Conservation (phyloP, 2,329 filamentous ascomycete genomes). For the Drechslerella stenobrocha region DNA sequence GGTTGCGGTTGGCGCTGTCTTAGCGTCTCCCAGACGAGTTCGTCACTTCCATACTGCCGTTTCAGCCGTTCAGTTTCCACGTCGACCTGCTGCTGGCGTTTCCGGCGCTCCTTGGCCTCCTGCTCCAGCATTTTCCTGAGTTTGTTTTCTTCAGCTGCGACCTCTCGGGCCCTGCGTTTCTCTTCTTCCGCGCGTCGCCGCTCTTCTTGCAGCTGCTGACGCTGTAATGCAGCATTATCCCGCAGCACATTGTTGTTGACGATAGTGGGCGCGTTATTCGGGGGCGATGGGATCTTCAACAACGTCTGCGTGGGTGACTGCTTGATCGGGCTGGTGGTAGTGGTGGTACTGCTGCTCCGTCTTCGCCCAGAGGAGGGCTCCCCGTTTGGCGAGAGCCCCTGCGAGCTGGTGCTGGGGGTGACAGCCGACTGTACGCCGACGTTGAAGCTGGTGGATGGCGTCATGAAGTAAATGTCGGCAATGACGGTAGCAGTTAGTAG, state of each 20-base stretch:
- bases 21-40: conserved; percentile 24
- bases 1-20: conserved; percentile 25
- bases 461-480: conserved; percentile 67
- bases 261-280: conserved; percentile 40
- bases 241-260: conserved; percentile 51
- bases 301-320: conserved; percentile 35
- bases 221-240: conserved; percentile 57
- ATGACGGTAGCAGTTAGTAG: conserved; percentile 67
- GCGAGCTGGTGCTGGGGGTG: conserved; percentile 17
- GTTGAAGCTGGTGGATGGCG: conserved; percentile 77
- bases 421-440: conserved; percentile 59
- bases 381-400: conserved; percentile 40
- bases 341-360: conserved; percentile 56
- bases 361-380: conserved; percentile 8
- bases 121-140: conserved; percentile 50
- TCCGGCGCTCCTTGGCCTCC: conserved; percentile 54
- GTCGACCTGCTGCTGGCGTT: conserved; percentile 65
- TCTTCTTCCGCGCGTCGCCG: conserved; percentile 56
- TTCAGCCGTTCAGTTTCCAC: conserved; percentile 74
- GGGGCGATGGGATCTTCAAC: conserved; percentile 17
- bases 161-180: conserved; percentile 52
- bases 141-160: conserved; percentile 49
- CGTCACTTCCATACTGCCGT: conserved; percentile 49
- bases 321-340: conserved; percentile 30
- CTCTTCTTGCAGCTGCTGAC: conserved; percentile 61